Percentiles rank a stretch among this genome's conserved stretches.
phyloP scores from a whole-genome alignment of 2,329 filamentous ascomycete species.

The Exserohilum rostratum region DNA sequence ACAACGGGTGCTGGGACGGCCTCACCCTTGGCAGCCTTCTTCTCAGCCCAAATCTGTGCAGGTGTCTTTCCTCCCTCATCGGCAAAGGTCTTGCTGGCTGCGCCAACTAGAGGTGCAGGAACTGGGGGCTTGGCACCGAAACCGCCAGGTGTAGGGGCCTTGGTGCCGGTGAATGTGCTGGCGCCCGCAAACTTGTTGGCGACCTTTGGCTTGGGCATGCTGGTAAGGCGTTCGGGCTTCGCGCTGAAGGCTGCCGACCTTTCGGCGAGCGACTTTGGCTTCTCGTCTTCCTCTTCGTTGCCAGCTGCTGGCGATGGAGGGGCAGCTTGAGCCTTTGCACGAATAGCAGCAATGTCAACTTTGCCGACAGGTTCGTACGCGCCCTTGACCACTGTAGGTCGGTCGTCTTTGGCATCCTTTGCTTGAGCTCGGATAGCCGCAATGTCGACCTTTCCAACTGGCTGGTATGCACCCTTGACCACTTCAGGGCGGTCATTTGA shows the following conservation, averaged over 20 bases:
- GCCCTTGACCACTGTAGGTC: conserved; percentile 85
- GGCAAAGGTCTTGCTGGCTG: conserved; percentile 90
- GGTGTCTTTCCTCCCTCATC: conserved; percentile 95
- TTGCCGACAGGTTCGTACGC: conserved; percentile 95
- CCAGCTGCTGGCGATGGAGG: conserved; percentile 49
- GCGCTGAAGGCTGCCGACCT: conserved; percentile 72
- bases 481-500: conserved; percentile 64
- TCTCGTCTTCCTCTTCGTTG: conserved; percentile 53
- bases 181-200: conserved; percentile 82
- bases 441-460: conserved; percentile 97
- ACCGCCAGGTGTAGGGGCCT: conserved; percentile 77
- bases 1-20: conserved; percentile 53
- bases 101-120: conserved; percentile 70
- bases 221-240: conserved; percentile 79
- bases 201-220: conserved; percentile 92
- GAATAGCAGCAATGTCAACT: conserved; percentile 94
- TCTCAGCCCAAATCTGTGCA: conserved; percentile 96
- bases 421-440: conserved; percentile 81
- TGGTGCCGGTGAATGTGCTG: conserved; percentile 81
- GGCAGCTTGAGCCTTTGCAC: conserved; percentile 72
- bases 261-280: conserved; percentile 71
- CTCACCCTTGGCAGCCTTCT: conserved; percentile 81
- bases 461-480: conserved; percentile 86
- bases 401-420: conserved; percentile 70
- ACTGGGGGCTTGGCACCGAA: conserved; percentile 68